Evolutionary conservation across 2,329 filamentous ascomycete genomes (phyloP), one percentile per base, ranked within the genome.

Genomic region (Nothophoma quercina): DNA sequence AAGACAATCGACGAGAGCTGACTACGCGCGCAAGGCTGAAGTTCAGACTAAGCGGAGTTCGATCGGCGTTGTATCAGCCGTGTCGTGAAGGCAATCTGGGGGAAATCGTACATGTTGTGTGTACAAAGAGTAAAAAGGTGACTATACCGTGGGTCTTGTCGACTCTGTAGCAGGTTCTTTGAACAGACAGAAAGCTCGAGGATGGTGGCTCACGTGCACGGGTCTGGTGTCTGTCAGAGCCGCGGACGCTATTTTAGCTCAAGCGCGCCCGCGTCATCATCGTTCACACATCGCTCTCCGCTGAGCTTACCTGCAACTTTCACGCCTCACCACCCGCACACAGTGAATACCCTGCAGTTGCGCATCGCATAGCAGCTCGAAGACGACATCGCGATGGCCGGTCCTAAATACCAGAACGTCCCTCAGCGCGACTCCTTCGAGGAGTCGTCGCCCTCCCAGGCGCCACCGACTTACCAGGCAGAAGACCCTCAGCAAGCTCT

Each of bases 381-480:
- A 32, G 7, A 18, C 2, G 28, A 26, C 16, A 25, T 25, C 44
- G 57, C 46, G 33, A 93, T 93, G 90, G 83, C 88, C 40, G 91
- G 85, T 64, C 82, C 91, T 43, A 95, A 93, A 77, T 98, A 97
- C 75, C 83, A 89, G 62, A 84, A 87, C 43, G 91, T 91, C 66
- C 87, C 92, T 18, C 89, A 91, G 79, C 88, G 90, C 73, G 93
- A 97, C 78, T 93, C 92, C 36, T 84, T 96, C 65, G 89, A 90
- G 62, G 88, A 90, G 65, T 51, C 67, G 22, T 57, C 59, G 52
- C 57, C 57, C 10, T 60, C 65, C 3, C 93, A 88, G 79, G 83
- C 87, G 51, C 51, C 51, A 44, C 93, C 93, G 16, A 90, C 90
- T 55, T 97, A 97, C 79, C 64, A 85, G 72, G 81, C 83, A 57